Base-by-base conservation (phyloP, 129 eudicot genomes). In the Lactuca sativa region DNA sequence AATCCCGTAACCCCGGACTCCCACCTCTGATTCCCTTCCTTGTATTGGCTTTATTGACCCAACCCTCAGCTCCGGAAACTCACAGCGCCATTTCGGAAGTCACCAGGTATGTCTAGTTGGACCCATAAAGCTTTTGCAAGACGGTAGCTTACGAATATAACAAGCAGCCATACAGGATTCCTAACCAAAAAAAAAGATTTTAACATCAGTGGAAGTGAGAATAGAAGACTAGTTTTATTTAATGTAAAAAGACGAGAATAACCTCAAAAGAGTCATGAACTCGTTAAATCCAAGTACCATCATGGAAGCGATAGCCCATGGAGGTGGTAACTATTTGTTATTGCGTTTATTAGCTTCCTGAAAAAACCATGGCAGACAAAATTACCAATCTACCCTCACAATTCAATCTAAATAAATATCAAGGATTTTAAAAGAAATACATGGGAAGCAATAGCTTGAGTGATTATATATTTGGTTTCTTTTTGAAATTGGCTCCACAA, bases 241-340 rank as follows among this genome's bases (percentile, higher is more conserved):
- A n/a, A 15, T 31, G 52, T 51, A 8, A 25, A 62, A 59, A 36
- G 21, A 60, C 36, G 64, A 62, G 25, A 54, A 44, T 69, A 82
- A 95, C 99, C 97, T 95, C 73, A 95, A 75, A 66, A 95, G 93
- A 41, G 99, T 87, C 97, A 95, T 95, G 66, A 95, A 95, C 81
- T 95, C 99, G 49, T 95, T 95, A 72, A 90, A 95, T 25, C 99
- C 99, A 51, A 95, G 80, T 14, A 95, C 79, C 37, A 80, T 36
- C 82, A 95, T 58, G 14, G 91, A 97, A 64, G 80, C 86, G 62
- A 95, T 90, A 3, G 99, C 99, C 99, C 99, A 95, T 82, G 99
- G 99, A 80, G 99, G 99, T 70, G 99, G 99, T 72, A 95, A 59
- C 97, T 96, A 95, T 82, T 95, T 95, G 85, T 90, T 95, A 76